These are phyloP conservation scores for Annulohypoxylon stygium DNA, from an alignment of 495 filamentous ascomycete species.

Conservation along the genomic window DNA sequence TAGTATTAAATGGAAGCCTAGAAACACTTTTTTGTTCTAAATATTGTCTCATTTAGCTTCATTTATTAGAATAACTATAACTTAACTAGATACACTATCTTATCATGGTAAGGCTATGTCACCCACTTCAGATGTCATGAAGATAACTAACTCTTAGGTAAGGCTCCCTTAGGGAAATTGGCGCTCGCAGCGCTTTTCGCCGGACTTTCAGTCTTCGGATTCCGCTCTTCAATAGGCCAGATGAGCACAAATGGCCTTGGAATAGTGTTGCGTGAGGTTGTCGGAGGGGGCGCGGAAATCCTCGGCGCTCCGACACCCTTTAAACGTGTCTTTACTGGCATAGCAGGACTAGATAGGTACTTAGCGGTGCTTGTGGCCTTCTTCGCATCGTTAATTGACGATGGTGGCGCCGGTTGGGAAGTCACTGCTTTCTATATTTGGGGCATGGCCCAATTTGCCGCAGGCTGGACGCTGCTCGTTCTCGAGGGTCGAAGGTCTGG, in stretches of 20 bases:
- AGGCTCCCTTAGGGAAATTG: slow-evolving; percentile 37
- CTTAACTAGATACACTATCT: not conserved
- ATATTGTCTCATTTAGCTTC: not conserved
- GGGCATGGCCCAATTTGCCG: slow-evolving; percentile 67
- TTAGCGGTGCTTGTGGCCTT: slow-evolving; percentile 64
- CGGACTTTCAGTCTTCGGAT: slow-evolving; percentile 44
- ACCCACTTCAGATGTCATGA: not conserved
- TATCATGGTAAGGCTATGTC: slow-evolving; percentile 31
- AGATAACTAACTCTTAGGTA: slow-evolving; percentile 20
- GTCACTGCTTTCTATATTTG: slow-evolving; percentile 62
- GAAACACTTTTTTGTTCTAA: not conserved
- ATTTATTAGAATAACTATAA: not conserved
- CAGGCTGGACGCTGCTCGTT: slow-evolving; percentile 67
- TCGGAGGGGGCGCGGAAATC: slow-evolving; percentile 17
- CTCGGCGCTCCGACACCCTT: slow-evolving; percentile 43
- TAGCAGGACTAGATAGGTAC: slow-evolving; percentile 62
- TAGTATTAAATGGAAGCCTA: not conserved
- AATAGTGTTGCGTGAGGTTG: slow-evolving; percentile 26
- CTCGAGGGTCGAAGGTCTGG: slow-evolving; percentile 69
- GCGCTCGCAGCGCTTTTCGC: slow-evolving; percentile 44
- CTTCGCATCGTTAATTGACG: slow-evolving; percentile 69
- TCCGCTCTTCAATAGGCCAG: slow-evolving; percentile 38
- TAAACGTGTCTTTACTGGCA: slow-evolving; percentile 62
- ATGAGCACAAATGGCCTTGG: slow-evolving; percentile 40
- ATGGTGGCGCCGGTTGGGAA: slow-evolving; percentile 55